A percentile compares a stretch with the other conserved stretches of the same genome.
These are phyloP conservation scores for Ulmus americana DNA, from an alignment of 331 rosid species.

Conservation along the genomic window DNA sequence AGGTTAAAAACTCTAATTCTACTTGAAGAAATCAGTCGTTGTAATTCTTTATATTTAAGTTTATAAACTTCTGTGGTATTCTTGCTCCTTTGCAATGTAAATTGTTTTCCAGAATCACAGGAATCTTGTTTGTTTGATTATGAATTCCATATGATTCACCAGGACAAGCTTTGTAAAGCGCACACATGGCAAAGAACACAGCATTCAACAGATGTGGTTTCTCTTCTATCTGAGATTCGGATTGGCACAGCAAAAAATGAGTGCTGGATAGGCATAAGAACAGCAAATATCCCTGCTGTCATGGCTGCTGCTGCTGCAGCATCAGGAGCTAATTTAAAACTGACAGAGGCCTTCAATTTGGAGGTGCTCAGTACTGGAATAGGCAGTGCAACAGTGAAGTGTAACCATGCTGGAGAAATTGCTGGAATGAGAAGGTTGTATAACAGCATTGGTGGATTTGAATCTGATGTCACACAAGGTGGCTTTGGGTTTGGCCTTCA, in stretches of 20 bases:
- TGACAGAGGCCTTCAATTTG: constrained; percentile 81
- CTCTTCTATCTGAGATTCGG: constrained; percentile 86
- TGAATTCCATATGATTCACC: constrained; percentile 20
- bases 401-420: constrained; percentile 98
- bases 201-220: constrained; percentile 83
- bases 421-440: constrained; percentile 98
- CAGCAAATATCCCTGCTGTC: constrained; percentile 91
- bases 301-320: constrained; percentile 98
- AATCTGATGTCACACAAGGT: constrained; percentile 47
- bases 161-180: constrained; percentile 93
- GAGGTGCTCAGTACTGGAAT: constrained; percentile 95
- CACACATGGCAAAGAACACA: constrained; percentile 92
- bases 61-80: not conserved
- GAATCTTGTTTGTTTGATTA: not conserved
- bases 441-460: constrained; percentile 95
- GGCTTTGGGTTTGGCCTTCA: constrained; percentile 87
- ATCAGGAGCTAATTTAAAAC: constrained; percentile 84
- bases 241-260: constrained; percentile 91
- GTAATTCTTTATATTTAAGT: constrained; percentile 3
- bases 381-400: constrained; percentile 88
- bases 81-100: not conserved
- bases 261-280: constrained; percentile 70
- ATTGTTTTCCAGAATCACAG: not conserved
- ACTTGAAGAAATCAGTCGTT: constrained; percentile 1
- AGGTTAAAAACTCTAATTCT: constrained; percentile 48